Conservation (phyloP, 208 protist species). For the Crithidia sp. region DNA sequence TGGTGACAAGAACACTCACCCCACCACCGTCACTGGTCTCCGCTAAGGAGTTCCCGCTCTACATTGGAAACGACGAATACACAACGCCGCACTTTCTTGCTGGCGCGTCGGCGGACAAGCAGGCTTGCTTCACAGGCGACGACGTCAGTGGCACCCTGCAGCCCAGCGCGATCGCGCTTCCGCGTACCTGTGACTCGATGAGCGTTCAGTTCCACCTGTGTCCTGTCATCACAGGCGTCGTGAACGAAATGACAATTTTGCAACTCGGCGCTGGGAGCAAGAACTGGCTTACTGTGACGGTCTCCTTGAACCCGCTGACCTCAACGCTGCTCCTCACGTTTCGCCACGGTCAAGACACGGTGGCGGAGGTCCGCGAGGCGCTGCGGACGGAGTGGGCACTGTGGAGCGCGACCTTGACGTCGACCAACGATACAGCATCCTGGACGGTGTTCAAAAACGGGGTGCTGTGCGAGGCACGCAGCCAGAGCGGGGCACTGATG, state of each 20-base stretch:
- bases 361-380: conserved; percentile 71
- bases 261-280: conserved; percentile 47
- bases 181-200: conserved; percentile 63
- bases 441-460: conserved; percentile 85
- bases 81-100: conserved; percentile 51
- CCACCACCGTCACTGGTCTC: conserved; percentile 1
- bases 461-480: conserved; percentile 43
- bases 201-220: conserved; percentile 82
- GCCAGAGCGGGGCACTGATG: conserved; percentile 51
- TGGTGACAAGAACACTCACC: conserved; percentile 30
- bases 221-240: conserved; percentile 30
- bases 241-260: conserved; percentile 54
- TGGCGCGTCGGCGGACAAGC: conserved; percentile 17
- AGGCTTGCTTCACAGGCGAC: conserved; percentile 35
- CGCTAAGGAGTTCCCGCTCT: conserved; percentile 42
- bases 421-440: conserved; percentile 55
- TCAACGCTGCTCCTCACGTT: conserved; percentile 64
- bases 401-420: conserved; percentile 77
- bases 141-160: conserved; percentile 49
- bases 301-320: conserved; percentile 44
- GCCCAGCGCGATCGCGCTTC: conserved; percentile 47
- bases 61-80: conserved; percentile 58
- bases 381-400: conserved; percentile 61
- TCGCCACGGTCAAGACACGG: conserved; percentile 60
- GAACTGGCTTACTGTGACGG: conserved; percentile 61